These are phyloP conservation scores for Trichomonascaceae sp. DNA, from an alignment of 1,139 yeast species.

Conservation along the genomic window DNA sequence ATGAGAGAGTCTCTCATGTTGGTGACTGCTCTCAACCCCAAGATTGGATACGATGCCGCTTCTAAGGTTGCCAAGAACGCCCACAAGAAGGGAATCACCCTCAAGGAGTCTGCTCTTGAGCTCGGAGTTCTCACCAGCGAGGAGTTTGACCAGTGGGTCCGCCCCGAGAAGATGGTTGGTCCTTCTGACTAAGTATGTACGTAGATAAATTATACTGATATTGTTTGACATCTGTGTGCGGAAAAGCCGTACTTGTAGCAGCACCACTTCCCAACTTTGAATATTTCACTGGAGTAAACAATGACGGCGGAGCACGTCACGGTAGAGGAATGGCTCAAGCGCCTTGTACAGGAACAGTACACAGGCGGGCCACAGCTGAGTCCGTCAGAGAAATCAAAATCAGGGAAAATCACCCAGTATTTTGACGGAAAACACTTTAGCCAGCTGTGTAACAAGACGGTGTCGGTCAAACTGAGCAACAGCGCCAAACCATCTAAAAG, in stretches of 20 bases:
- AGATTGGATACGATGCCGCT: slow-evolving; percentile 95
- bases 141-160: slow-evolving; percentile 93
- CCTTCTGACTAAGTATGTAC: slow-evolving; percentile 33
- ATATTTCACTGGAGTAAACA: too few species aligned
- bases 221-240: too few species aligned
- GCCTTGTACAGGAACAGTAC: neutral
- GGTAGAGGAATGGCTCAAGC: neutral
- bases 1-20: slow-evolving; percentile 93
- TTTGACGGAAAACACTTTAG: neutral
- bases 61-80: slow-evolving; percentile 98
- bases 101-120: slow-evolving; percentile 88
- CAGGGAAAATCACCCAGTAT: neutral
- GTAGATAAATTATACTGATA: neutral
- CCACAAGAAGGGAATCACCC: slow-evolving; percentile 91
- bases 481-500: neutral
- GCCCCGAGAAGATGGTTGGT: slow-evolving; percentile 96
- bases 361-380: neutral
- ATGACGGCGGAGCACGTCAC: too few species aligned
- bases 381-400: neutral
- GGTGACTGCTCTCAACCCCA: slow-evolving; percentile 96
- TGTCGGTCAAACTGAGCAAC: neutral
- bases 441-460: neutral
- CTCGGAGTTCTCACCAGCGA: slow-evolving; percentile 67
- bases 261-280: too few species aligned
- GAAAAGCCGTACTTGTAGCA: too few species aligned